Conservation (phyloP, 1,139 yeast genomes). For the Ogataea hybrid region DNA sequence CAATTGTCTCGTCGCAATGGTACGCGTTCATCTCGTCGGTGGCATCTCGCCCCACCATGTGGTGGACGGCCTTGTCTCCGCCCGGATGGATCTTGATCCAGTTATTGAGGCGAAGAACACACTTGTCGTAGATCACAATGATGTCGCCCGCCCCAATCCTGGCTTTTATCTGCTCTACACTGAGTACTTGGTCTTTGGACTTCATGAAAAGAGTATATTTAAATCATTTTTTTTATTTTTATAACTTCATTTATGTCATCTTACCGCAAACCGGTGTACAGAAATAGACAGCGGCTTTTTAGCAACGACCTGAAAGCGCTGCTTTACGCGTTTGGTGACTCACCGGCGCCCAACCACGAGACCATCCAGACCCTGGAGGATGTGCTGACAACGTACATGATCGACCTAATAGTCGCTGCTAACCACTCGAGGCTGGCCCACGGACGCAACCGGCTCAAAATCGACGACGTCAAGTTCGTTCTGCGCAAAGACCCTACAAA, state of each 20-base stretch:
- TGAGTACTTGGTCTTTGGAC: slow-evolving; percentile 18
- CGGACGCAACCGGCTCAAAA: slow-evolving; percentile 54
- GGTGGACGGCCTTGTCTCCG: slow-evolving; percentile 80
- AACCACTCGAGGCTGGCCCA: slow-evolving; percentile 45
- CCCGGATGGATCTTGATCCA: slow-evolving; percentile 86
- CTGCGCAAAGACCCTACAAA: slow-evolving; percentile 79
- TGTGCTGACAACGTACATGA: slow-evolving; percentile 71
- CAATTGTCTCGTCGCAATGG: slow-evolving; percentile 60
- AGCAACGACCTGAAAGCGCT: slow-evolving; percentile 63
- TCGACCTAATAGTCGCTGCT: slow-evolving; percentile 66
- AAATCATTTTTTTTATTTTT: background rate
- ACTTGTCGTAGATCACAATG: slow-evolving; percentile 61
- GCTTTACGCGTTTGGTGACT: slow-evolving; percentile 85
- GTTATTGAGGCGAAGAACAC: slow-evolving; percentile 61
- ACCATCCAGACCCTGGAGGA: slow-evolving; percentile 83
- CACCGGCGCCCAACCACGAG: slow-evolving; percentile 70
- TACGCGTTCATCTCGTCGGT: slow-evolving; percentile 88
- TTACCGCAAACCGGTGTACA: slow-evolving; percentile 11
- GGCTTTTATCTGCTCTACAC: slow-evolving; percentile 42
- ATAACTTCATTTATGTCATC: slow-evolving; percentile 1
- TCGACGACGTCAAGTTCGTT: slow-evolving; percentile 87
- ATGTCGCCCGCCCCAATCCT: slow-evolving; percentile 66
- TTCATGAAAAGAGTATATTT: too few species aligned
- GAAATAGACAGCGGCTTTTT: slow-evolving; percentile 39
- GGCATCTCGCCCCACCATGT: slow-evolving; percentile 87